A percentile compares a stretch with the other conserved stretches of the same genome.
Conservation (phyloP, 1,284 basidiomycete genomes). For the Sphagnurus paluster region DNA sequence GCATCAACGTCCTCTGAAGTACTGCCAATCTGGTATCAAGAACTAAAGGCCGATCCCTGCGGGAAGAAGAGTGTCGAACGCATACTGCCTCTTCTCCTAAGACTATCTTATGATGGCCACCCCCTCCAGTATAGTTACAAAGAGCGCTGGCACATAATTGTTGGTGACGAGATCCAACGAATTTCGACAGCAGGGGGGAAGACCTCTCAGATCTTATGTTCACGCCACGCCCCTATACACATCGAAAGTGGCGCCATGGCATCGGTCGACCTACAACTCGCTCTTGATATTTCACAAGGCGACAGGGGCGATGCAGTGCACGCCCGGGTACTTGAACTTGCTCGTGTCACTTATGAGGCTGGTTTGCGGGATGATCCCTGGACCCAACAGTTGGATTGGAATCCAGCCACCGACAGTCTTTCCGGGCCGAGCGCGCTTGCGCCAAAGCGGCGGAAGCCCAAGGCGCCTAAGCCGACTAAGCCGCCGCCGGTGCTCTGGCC, state of each 20-base stretch:
- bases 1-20: not conserved
- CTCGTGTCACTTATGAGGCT: slow-evolving; percentile 29
- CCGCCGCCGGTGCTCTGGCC: slow-evolving; percentile 65
- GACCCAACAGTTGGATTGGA: slow-evolving; percentile 73
- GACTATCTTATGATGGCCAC: slow-evolving; percentile 69
- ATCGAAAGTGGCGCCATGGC: slow-evolving; percentile 40
- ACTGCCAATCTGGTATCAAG: slow-evolving; percentile 76
- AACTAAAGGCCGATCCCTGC: slow-evolving; percentile 51
- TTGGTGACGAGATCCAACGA: slow-evolving; percentile 34
- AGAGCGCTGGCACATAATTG: slow-evolving; percentile 43
- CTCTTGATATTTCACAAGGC: slow-evolving; percentile 41
- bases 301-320: slow-evolving; percentile 31
- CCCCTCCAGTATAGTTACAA: slow-evolving; percentile 65
- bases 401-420: slow-evolving; percentile 14
- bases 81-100: slow-evolving; percentile 79
- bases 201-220: slow-evolving; percentile 39
- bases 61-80: slow-evolving; percentile 60
- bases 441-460: slow-evolving; percentile 7
- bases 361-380: slow-evolving; percentile 49
- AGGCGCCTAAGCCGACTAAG: slow-evolving; percentile 37
- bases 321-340: slow-evolving; percentile 38
- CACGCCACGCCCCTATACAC: slow-evolving; percentile 40
- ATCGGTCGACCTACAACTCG: slow-evolving; percentile 39
- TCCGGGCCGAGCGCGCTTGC: slow-evolving; percentile 1
- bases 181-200: slow-evolving; percentile 42